Evolutionary conservation across 1,284 basidiomycete genomes (phyloP), one percentile per base, ranked within the genome.

Genomic region (Omphalotus olearius): DNA sequence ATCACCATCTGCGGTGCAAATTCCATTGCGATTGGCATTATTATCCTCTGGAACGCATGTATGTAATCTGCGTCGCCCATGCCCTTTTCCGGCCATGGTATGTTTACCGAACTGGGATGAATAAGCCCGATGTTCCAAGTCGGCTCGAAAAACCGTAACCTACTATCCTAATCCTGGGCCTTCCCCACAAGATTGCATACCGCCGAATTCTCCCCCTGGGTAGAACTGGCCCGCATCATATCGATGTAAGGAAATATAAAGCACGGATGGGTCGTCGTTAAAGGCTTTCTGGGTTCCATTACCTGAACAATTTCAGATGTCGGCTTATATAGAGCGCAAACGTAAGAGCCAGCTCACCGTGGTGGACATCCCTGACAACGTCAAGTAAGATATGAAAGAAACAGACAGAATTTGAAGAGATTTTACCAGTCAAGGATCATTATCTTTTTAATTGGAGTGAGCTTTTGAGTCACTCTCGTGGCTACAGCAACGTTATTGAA

Each of bases 401-500:
- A 53, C 11, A 49, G 26, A 40, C 10, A 14, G 1, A 40, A 43
- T 17, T 4, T 20, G 23, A 39, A 7, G 7, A 54, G n/a, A n/a
- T n/a, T 87, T 63, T 64, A 95, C 96, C 97, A 99, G 65, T 99
- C 96, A 13, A 99, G 71, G 62, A 99, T 98, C 59, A 99, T 65
- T 13, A 99, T 84, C 62, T 82, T 91, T 64, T 85, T 89, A 49
- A 88, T 71, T 2, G 79, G 64, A 0, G 88, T 88, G 40, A 76
- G 63, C 54, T 85, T 74, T 62, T 88, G 91, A 26, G 85, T 80
- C 33, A 89, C 94, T 66, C 79, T 83, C 42, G 91, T 81, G 1
- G 95, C 95, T 5, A 99, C 89, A 1, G 96, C 90, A 17, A 97
- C 95, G 62, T 99, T 99, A 69, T 99, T 99, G 74, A 93, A 98